Conservation (phyloP, 1,284 basidiomycete genomes). For the Trichosporon sp. region DNA sequence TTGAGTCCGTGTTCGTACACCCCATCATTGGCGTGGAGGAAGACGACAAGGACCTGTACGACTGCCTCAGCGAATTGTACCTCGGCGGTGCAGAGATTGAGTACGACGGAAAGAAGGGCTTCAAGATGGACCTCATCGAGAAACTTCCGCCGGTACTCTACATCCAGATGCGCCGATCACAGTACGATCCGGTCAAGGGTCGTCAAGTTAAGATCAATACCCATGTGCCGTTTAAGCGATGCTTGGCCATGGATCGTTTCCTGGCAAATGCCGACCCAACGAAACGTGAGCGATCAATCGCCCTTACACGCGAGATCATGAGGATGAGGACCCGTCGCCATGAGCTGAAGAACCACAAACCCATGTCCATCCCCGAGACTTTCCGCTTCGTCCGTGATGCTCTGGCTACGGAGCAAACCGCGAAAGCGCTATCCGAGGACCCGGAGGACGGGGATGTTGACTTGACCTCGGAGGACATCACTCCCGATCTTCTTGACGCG, state of each 20-base stretch:
- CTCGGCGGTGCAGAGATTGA: constrained; percentile 85
- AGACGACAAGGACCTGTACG: constrained; percentile 84
- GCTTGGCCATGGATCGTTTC: constrained; percentile 89
- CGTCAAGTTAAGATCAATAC: constrained; percentile 95
- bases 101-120: constrained; percentile 79
- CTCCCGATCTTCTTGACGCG: constrained; percentile 40
- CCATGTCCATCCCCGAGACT: constrained; percentile 43
- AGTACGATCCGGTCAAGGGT: constrained; percentile 72
- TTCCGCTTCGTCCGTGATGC: constrained; percentile 42
- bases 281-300: constrained; percentile 71
- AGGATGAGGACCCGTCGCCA: constrained; percentile 68
- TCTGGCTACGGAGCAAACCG: constrained; percentile 50
- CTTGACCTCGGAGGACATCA: constrained; percentile 14
- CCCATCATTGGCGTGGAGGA: constrained; percentile 86
- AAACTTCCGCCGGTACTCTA: constrained; percentile 88
- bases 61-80: constrained; percentile 82
- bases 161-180: constrained; percentile 94
- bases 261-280: constrained; percentile 71
- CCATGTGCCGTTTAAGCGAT: constrained; percentile 86
- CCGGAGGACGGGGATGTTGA: not conserved
- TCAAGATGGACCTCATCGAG: constrained; percentile 84
- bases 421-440: constrained; percentile 19
- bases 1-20: constrained; percentile 89
- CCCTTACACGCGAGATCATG: constrained; percentile 68
- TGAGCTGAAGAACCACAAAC: constrained; percentile 62